Evolutionary conservation across 2,329 filamentous ascomycete genomes (phyloP).

Genomic region (Knufia fluminis): DNA sequence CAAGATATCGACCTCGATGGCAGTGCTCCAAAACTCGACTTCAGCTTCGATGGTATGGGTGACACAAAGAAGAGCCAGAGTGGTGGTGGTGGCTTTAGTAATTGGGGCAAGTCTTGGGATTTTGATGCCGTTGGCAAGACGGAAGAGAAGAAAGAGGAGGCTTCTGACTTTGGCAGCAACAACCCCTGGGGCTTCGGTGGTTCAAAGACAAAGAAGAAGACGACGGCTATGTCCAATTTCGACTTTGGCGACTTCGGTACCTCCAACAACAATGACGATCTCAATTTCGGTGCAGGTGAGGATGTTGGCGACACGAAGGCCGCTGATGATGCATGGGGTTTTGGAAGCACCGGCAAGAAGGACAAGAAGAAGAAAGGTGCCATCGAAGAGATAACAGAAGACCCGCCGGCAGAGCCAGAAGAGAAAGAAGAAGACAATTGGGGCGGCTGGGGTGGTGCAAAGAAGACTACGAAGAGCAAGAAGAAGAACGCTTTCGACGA

Average conservation of each 20-base stretch:
- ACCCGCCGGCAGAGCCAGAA: conserved; percentile 20
- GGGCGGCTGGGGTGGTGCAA: conserved; percentile 23
- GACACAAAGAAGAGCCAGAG: conserved; percentile 31
- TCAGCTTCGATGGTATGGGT: conserved; percentile 44
- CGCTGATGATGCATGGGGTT: conserved; percentile 32
- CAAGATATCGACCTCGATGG: conserved; percentile 61
- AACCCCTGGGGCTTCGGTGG: conserved; percentile 34
- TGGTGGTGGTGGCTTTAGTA: conserved; percentile 40
- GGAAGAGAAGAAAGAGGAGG: conserved; percentile 23
- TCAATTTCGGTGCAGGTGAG: conserved; percentile 36
- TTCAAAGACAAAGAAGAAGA: conserved; percentile 32
- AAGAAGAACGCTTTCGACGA: conserved; percentile 22
- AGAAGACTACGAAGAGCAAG: conserved; percentile 29
- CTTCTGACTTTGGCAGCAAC: conserved; percentile 21
- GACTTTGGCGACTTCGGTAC: conserved; percentile 37
- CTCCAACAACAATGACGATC: conserved; percentile 29
- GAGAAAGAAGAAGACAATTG: conserved; percentile 27
- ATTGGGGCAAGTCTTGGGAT: conserved; percentile 53
- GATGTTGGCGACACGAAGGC: conserved; percentile 32
- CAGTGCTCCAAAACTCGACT: conserved; percentile 46
- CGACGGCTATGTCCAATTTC: conserved; percentile 28
- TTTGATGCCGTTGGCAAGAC: conserved; percentile 31
- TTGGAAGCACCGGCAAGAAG: conserved; percentile 34
- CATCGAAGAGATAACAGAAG: conserved; percentile 30
- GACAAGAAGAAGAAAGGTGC: conserved; percentile 39